Percentiles rank a stretch among this genome's conserved stretches.
Conservation (phyloP, 345 rosid genomes). For the Hirschfeldia incana region DNA sequence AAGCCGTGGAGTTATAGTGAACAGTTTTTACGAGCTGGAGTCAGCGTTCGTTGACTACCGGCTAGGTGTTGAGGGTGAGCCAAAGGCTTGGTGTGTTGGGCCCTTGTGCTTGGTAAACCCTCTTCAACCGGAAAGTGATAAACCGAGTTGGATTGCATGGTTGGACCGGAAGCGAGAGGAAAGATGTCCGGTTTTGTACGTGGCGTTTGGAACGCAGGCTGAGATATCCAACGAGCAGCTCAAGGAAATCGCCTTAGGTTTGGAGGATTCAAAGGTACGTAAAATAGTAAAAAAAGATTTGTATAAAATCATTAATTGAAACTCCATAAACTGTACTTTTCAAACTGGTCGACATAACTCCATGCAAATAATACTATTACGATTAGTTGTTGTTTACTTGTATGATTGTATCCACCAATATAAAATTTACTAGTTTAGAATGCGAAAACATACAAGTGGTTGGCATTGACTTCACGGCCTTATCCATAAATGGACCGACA, state of each 20-base stretch:
- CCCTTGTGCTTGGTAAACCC: conserved; percentile 52
- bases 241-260: conserved; percentile 53
- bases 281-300: not conserved
- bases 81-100: conserved; percentile 54
- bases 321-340: not conserved
- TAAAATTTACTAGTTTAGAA: not conserved
- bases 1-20: conserved; percentile 51
- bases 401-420: not conserved
- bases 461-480: not conserved
- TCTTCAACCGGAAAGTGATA: conserved; percentile 4
- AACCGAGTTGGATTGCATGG: conserved; percentile 63
- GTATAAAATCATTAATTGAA: not conserved
- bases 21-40: conserved; percentile 74
- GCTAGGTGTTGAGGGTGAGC: not conserved
- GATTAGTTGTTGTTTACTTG: not conserved
- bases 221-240: conserved; percentile 56
- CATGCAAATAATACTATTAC: not conserved
- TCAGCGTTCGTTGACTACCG: conserved; percentile 46
- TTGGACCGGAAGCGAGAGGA: conserved; percentile 55
- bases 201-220: conserved; percentile 79
- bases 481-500: not conserved
- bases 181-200: conserved; percentile 58
- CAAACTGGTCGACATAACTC: not conserved
- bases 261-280: conserved; percentile 54
- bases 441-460: not conserved